Evolutionary conservation across 1,284 basidiomycete genomes (phyloP), one percentile per base, ranked within the genome.

Genomic region (Mycosarcoma maydis): DNA sequence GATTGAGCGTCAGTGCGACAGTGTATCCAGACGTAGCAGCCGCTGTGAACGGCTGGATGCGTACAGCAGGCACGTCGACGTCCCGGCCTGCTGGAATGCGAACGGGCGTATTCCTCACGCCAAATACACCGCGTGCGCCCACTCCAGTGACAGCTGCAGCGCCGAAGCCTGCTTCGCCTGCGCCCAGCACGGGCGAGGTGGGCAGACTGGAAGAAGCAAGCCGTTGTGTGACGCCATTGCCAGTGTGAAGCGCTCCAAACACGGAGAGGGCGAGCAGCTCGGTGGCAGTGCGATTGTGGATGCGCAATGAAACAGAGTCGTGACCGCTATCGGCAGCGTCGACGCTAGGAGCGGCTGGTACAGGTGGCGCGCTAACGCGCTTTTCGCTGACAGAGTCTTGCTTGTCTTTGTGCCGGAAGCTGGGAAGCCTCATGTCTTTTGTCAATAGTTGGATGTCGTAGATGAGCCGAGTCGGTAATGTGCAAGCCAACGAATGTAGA

Each of bases 211-310:
- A 65, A 6, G 54, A 65, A 6, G 42, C 50, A 16, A 45, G 37
- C 4, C 54, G 50, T 33, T 53, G 51, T 2, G 57, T 41, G 0
- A 34, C 24, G 0, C 37, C 37, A 27, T 32, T 40, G 10, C 45
- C 54, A 5, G 54, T 57, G 33, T 62, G 60, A 3, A 65, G 30
- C 14, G 61, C 61, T 17, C 61, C 61, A n/a, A 65, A 65, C 17
- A 53, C 45, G 16, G 61, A 58, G 24, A 38, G 61, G 3, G 61
- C 36, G 11, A 65, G 61, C 19, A 57, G 45, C 11, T 65, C 61
- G 45, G 27, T 30, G 17, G 36, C 10, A 7, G 61, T 65, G 24
- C 61, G 54, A 19, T 65, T 65, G 54, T 65, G 61, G 45, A 65
- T 53, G 9, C 23, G 30, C 19, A 65, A 40, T 3, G 50, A 52